Conservation (phyloP, 257 asterid genomes). For the Rubia yunnanensis region DNA sequence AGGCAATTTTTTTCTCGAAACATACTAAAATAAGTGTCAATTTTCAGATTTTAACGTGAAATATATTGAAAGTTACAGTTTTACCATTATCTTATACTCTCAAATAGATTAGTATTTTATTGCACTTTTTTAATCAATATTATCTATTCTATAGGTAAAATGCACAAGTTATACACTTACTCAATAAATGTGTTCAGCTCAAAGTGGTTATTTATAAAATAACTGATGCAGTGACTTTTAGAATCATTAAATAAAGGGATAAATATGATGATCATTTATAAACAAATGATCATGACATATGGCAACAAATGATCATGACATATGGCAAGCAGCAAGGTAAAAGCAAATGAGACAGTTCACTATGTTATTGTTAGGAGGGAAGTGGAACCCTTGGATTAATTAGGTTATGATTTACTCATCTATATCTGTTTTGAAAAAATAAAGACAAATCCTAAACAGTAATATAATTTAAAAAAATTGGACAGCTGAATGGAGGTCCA, state of each 20-base stretch:
- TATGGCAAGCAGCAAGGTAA: neutral
- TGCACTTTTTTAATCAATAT: no score
- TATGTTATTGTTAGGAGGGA: neutral
- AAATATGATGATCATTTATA: neutral
- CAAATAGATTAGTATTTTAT: neutral
- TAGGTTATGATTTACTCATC: neutral
- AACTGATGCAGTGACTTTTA: neutral
- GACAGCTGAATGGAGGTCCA: constrained; percentile 1
- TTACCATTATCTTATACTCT: neutral
- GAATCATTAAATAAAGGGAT: neutral
- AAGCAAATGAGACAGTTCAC: neutral
- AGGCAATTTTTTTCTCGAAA: no score
- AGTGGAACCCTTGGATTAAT: neutral
- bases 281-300: neutral
- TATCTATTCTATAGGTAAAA: no score
- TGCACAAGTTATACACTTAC: neutral
- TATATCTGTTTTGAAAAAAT: neutral
- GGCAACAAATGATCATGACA: neutral
- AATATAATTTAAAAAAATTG: neutral
- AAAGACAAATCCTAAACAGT: neutral
- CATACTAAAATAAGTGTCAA: neutral
- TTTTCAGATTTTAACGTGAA: neutral
- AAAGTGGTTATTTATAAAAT: no score
- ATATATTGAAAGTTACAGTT: neutral
- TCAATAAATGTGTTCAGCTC: no score